Conservation (phyloP, 1,284 basidiomycete genomes). For the Ceratobasidium sp. region DNA sequence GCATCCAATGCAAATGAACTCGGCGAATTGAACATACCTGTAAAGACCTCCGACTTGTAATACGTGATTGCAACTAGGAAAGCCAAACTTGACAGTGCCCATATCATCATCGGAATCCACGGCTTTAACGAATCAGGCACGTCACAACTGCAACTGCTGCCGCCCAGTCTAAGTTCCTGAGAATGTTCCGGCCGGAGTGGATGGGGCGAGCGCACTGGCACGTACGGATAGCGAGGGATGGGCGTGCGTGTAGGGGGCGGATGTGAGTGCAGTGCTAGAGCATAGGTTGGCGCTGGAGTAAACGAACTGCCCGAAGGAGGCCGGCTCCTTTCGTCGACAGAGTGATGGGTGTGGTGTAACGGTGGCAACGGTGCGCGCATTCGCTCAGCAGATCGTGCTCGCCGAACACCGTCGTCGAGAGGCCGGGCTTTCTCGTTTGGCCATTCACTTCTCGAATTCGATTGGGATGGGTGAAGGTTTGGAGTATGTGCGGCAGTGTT, state of each 20-base stretch:
- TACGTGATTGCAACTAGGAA: slow-evolving; percentile 72
- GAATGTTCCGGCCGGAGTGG: slow-evolving; percentile 37
- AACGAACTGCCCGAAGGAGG: slow-evolving; percentile 16
- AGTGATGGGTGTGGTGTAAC: slow-evolving; percentile 3
- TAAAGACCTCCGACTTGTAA: slow-evolving; percentile 74
- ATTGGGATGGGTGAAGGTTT: slow-evolving; percentile 27
- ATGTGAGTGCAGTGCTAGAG: slow-evolving; percentile 40
- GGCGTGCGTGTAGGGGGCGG: slow-evolving; percentile 40
- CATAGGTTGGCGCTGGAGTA: slow-evolving; percentile 16
- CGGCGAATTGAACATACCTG: slow-evolving; percentile 57
- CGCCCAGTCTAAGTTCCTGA: slow-evolving; percentile 29
- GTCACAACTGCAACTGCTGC: slow-evolving; percentile 33
- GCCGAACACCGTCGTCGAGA: slow-evolving; percentile 26
- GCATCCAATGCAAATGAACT: neutral
- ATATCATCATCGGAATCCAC: slow-evolving; percentile 75
- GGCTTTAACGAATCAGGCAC: slow-evolving; percentile 65
- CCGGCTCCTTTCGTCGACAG: slow-evolving; percentile 35
- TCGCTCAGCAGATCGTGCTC: slow-evolving; percentile 31
- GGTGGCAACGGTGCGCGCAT: neutral
- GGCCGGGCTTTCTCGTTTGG: slow-evolving; percentile 39
- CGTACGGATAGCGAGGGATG: slow-evolving; percentile 30
- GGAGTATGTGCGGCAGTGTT: slow-evolving; percentile 31
- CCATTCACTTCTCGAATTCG: slow-evolving; percentile 20
- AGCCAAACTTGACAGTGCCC: slow-evolving; percentile 53
- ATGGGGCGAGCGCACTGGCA: slow-evolving; percentile 30